These are phyloP conservation scores for Pythium monospermum DNA, from an alignment of 352 stramenopile genomes.

Conservation along the genomic window DNA sequence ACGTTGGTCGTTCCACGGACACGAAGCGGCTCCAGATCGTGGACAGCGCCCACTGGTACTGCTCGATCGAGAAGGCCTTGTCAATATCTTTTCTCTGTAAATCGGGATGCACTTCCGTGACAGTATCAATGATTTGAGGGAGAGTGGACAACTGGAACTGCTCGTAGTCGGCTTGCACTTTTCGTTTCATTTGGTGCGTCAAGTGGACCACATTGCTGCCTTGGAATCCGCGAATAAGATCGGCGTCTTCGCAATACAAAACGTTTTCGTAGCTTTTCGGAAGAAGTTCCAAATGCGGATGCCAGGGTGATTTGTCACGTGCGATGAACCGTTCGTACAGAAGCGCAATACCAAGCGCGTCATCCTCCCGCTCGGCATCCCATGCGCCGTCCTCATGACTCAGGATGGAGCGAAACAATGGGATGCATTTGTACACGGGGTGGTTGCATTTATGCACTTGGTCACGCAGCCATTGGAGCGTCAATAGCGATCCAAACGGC, in stretches of 20 bases:
- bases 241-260: slow-evolving; percentile 49
- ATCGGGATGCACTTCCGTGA: slow-evolving; percentile 23
- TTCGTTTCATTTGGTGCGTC: slow-evolving; percentile 54
- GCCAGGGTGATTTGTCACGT: slow-evolving; percentile 45
- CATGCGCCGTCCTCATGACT: slow-evolving; percentile 8
- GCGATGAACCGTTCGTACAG: slow-evolving; percentile 65
- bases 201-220: slow-evolving; percentile 67
- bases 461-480: slow-evolving; percentile 25
- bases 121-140: slow-evolving; percentile 23
- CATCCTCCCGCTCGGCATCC: slow-evolving; percentile 44
- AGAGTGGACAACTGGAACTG: slow-evolving; percentile 47
- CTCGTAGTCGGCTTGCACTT: slow-evolving; percentile 53
- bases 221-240: slow-evolving; percentile 33
- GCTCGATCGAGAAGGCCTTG: slow-evolving; percentile 51
- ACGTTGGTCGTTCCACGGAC: slow-evolving; percentile 50
- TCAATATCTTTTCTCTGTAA: no score
- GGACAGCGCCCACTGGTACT: slow-evolving; percentile 82
- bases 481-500: slow-evolving; percentile 54
- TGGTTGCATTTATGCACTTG: slow-evolving; percentile 30
- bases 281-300: slow-evolving; percentile 56
- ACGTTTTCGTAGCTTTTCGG: slow-evolving; percentile 62
- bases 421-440: slow-evolving; percentile 28
- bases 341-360: slow-evolving; percentile 59
- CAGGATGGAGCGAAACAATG: slow-evolving; percentile 49
- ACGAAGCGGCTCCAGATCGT: slow-evolving; percentile 87